phyloP scores from a whole-genome alignment of 2,329 filamentous ascomycete species.

The Trichophyton benhamiae region DNA sequence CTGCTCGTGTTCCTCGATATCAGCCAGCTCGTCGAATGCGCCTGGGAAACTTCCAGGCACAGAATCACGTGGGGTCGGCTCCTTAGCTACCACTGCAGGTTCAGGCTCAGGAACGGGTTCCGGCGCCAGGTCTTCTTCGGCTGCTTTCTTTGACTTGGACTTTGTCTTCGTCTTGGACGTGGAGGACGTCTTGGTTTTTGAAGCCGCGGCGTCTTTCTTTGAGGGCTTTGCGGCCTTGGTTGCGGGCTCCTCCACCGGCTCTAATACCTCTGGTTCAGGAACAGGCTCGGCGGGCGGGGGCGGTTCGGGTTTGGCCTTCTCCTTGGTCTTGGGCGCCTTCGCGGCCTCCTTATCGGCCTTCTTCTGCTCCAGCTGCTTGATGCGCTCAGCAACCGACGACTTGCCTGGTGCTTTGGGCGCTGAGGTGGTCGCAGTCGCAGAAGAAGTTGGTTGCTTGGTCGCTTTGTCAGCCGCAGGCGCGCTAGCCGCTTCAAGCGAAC shows the following conservation, averaged over 20 bases:
- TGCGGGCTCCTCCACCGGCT: conserved; percentile 13
- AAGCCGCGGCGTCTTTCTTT: conserved; percentile 21
- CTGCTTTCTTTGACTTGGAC: not conserved
- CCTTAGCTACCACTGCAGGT: conserved; percentile 10
- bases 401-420: conserved; percentile 30
- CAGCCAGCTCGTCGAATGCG: conserved; percentile 30
- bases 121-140: not conserved
- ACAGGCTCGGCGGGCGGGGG: conserved; percentile 21
- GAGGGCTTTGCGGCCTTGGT: conserved; percentile 14
- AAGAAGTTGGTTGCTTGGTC: conserved; percentile 29
- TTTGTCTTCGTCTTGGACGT: conserved; percentile 4
- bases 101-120: not conserved
- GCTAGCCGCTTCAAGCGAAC: conserved; percentile 7
- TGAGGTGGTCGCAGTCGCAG: conserved; percentile 26
- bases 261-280: conserved; percentile 6
- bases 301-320: conserved; percentile 22
- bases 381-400: conserved; percentile 41
- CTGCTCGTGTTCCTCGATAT: conserved; percentile 29
- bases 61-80: conserved; percentile 23
- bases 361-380: conserved; percentile 36
- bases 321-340: conserved; percentile 25
- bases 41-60: conserved; percentile 47
- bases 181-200: conserved; percentile 18
- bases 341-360: conserved; percentile 30
- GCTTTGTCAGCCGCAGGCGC: conserved; percentile 22